Evolutionary conservation across 257 asterid genomes (phyloP).

Genomic region (Fraxinus cuspidata): DNA sequence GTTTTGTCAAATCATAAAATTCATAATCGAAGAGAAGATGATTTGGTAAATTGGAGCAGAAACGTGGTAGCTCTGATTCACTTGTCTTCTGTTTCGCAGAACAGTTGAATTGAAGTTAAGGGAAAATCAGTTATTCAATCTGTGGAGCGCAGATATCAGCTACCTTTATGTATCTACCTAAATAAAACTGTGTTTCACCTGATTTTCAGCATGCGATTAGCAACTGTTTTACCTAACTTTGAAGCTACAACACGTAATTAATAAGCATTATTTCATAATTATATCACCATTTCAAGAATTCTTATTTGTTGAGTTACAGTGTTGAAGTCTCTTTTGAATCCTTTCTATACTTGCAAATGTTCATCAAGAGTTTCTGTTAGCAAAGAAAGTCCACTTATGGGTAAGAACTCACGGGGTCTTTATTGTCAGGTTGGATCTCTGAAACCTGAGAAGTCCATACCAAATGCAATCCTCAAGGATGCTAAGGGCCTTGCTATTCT

Average conservation of each 20-base stretch:
- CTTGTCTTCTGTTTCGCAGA: background rate
- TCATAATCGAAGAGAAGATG: background rate
- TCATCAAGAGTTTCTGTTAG: constrained; percentile 14
- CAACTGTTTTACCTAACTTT: background rate
- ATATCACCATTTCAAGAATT: background rate
- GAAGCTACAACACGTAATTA: background rate
- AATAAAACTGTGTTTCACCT: background rate
- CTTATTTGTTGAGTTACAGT: background rate
- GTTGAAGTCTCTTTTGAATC: constrained; percentile 1
- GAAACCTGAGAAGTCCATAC: constrained; percentile 65
- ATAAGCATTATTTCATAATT: background rate
- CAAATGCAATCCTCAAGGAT: constrained; percentile 59
- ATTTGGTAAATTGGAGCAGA: background rate
- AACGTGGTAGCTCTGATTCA: background rate
- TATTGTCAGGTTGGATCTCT: constrained; percentile 52
- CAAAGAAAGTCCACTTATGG: background rate
- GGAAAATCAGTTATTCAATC: background rate
- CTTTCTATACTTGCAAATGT: background rate
- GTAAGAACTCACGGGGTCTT: background rate
- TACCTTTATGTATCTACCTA: background rate
- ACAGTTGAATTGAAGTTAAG: background rate
- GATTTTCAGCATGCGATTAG: background rate
- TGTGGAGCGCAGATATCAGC: background rate
- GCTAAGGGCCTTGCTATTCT: constrained; percentile 78
- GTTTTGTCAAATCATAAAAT: background rate